Conservation (phyloP, 495 filamentous ascomycete genomes). For the Xylaria grammica region DNA sequence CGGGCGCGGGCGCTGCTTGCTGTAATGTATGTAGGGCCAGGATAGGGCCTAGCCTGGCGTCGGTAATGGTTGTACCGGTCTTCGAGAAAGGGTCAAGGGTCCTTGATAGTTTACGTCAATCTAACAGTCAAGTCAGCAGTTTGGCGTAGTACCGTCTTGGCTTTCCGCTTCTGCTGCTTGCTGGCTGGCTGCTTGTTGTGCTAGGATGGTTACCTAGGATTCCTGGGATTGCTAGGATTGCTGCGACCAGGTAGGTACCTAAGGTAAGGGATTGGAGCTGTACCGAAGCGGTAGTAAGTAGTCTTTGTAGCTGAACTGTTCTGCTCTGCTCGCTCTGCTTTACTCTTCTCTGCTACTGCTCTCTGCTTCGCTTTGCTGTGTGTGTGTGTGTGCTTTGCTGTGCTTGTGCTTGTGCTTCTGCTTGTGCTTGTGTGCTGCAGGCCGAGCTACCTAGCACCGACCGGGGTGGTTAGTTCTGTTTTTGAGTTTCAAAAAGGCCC, state of each 20-base stretch:
- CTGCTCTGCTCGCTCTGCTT: no score
- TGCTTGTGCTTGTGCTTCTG: neutral
- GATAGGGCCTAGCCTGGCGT: neutral
- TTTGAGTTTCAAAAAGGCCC: slow-evolving; percentile 1
- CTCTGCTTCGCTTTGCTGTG: slow-evolving; percentile 1
- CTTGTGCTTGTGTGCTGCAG: neutral
- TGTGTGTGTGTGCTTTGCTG: neutral
- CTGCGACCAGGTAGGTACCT: no score
- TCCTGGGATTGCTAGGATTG: no score
- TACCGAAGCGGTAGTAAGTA: no score
- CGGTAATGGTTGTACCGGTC: neutral
- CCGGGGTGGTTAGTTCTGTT: neutral
- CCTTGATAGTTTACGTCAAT: neutral
- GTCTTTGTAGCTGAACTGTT: no score
- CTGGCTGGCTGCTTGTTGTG: no score
- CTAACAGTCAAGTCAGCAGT: neutral
- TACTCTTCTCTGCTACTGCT: slow-evolving; percentile 7
- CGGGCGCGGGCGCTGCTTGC: neutral
- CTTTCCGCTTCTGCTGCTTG: no score
- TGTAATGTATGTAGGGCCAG: neutral
- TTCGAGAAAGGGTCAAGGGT: neutral
- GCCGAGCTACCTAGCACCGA: neutral
- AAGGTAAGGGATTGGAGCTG: no score
- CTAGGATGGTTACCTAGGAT: no score
- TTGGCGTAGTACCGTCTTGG: slow-evolving; percentile 6